Percentiles rank a stretch among this genome's conserved stretches.
phyloP scores from a whole-genome alignment of 257 asterid genomes.

The Solanum sejunctum region DNA sequence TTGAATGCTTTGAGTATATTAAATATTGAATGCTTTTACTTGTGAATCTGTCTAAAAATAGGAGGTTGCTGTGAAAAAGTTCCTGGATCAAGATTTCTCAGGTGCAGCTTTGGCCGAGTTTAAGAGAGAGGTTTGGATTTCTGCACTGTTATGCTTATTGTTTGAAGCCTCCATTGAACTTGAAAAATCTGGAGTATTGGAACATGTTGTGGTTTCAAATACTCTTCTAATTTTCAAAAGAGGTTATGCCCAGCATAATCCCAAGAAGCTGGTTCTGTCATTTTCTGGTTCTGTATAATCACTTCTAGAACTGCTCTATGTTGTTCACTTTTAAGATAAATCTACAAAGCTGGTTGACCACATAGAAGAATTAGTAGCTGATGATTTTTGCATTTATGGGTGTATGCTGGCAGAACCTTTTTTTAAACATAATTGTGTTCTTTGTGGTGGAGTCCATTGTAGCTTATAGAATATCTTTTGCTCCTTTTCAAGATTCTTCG shows the following conservation, averaged over 20 bases:
- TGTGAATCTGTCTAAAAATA: slow-evolving; percentile 18
- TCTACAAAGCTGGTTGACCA: not conserved
- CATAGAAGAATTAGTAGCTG: not conserved
- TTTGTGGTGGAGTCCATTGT: not conserved
- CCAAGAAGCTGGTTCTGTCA: not conserved
- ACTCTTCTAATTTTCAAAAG: not conserved
- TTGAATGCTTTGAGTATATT: not conserved
- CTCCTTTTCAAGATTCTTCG: not conserved
- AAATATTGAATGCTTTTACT: not conserved
- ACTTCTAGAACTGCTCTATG: not conserved
- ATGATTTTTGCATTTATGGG: not conserved
- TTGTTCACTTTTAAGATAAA: not conserved
- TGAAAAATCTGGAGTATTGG: not conserved
- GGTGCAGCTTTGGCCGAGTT: slow-evolving; percentile 99
- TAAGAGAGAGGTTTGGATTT: slow-evolving; percentile 78
- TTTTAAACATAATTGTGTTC: not conserved
- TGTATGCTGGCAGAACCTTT: not conserved
- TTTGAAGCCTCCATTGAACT: not conserved
- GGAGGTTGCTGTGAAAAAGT: slow-evolving; percentile 99
- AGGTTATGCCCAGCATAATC: not conserved
- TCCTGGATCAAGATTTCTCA: slow-evolving; percentile 98
- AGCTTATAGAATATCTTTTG: not conserved
- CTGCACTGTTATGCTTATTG: not conserved
- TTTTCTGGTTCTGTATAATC: not conserved
- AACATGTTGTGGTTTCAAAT: not conserved